Evolutionary conservation across 1,284 basidiomycete species (phyloP), one percentile per base, ranked within the genome.

Genomic region (Coriolopsis trogii): DNA sequence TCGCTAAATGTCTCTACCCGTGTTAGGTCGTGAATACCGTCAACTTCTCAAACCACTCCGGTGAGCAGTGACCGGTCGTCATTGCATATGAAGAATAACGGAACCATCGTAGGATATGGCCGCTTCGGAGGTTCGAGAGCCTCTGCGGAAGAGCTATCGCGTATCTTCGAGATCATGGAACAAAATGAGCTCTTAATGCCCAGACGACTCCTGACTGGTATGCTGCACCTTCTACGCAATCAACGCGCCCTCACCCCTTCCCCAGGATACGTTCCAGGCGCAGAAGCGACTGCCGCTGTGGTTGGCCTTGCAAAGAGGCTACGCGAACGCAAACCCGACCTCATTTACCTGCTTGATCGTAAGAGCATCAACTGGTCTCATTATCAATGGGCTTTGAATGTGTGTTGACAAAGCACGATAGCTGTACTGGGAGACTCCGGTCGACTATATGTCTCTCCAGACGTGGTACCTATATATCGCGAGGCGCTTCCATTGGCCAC

Each of bases 31-130:
- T 98, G 34, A 98, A 98, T 70, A 97, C 95, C 0, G 96, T 98
- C 40, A 93, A 98, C 63, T 97, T 84, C 64, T 92, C 91, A 13
- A 99, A 99, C 63, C 96, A 99, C 69, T 85, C 94, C 5, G 95
- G 95, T 88, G n/a, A n/a, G n/a, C n/a, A n/a, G n/a, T n/a, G n/a
- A n/a, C n/a, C n/a, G n/a, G n/a, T n/a, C n/a, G n/a, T n/a, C n/a
- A n/a, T n/a, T n/a, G n/a, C n/a, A n/a, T n/a, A n/a, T n/a, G n/a
- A n/a, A n/a, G n/a, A n/a, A n/a, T n/a, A n/a, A n/a, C n/a, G n/a
- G n/a, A n/a, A n/a, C n/a, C n/a, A n/a, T n/a, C 16, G 21, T 43
- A 93, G 92, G 91, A 6, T 95, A 95, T 73, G 83, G 84, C 9
- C 79, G 80, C 31, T 80, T 81, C 34, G 87, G 88, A 40, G 93